These are phyloP conservation scores for Apiotrichum gamsii DNA, from an alignment of 1,284 basidiomycete species.

Conservation along the genomic window DNA sequence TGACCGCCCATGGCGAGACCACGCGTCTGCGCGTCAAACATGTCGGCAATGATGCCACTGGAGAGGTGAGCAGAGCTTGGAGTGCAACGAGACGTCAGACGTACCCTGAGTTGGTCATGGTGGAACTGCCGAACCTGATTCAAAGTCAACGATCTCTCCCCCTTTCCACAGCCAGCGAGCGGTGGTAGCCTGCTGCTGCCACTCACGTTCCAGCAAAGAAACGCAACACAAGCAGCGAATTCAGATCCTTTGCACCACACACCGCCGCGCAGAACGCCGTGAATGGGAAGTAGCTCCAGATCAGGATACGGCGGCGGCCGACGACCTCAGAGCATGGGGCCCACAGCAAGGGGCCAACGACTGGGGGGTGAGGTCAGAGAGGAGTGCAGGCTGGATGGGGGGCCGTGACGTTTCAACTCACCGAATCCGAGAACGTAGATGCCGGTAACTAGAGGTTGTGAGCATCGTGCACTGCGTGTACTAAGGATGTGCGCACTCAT, in stretches of 20 bases:
- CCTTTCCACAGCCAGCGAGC: no score
- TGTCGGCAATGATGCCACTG: slow-evolving; percentile 47
- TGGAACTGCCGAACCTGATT: slow-evolving; percentile 43
- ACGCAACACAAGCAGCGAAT: slow-evolving; percentile 46
- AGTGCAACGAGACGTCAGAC: not conserved
- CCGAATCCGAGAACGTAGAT: slow-evolving; percentile 10
- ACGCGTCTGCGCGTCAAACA: slow-evolving; percentile 44
- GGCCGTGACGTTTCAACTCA: no score
- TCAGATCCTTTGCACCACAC: slow-evolving; percentile 43
- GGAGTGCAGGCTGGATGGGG: no score
- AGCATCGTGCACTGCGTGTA: no score
- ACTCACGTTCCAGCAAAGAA: slow-evolving; percentile 47
- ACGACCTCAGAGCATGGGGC: slow-evolving; percentile 31
- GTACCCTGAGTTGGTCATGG: slow-evolving; percentile 46
- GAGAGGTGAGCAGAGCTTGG: no score
- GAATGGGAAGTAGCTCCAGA: slow-evolving; percentile 43
- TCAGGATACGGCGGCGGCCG: slow-evolving; percentile 40
- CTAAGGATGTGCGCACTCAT: slow-evolving; percentile 7
- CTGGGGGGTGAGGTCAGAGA: no score
- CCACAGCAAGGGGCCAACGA: slow-evolving; percentile 19
- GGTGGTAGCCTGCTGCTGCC: no score
- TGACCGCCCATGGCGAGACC: slow-evolving; percentile 48
- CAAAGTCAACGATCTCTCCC: no score
- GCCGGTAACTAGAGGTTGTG: slow-evolving; percentile 6
- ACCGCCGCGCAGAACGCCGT: slow-evolving; percentile 48